Conservation (phyloP, 2,329 filamentous ascomycete species). For the Trichoderma aggressivum region DNA sequence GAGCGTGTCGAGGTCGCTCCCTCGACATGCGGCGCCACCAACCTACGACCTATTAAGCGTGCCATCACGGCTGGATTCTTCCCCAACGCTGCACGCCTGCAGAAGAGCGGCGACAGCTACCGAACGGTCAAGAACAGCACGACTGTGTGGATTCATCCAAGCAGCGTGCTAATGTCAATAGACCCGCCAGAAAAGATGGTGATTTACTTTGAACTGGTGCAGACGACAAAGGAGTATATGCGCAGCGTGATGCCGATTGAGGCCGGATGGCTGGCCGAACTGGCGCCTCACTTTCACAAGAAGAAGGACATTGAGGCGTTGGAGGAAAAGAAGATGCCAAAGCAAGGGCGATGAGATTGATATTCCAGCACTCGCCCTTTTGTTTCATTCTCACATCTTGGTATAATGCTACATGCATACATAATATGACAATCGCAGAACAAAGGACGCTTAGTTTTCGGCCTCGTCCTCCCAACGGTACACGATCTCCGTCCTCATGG, state of each 20-base stretch:
- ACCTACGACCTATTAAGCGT: slow-evolving; percentile 75
- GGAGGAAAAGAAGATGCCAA: slow-evolving; percentile 65
- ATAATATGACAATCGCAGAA: neutral
- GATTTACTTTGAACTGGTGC: slow-evolving; percentile 79
- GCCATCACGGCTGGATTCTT: slow-evolving; percentile 92
- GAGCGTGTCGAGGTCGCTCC: slow-evolving; percentile 84
- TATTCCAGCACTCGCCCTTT: neutral
- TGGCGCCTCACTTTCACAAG: slow-evolving; percentile 94
- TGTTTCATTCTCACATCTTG: neutral
- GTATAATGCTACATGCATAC: neutral
- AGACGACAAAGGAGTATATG: slow-evolving; percentile 91
- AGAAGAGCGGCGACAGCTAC: slow-evolving; percentile 82
- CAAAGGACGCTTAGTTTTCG: neutral
- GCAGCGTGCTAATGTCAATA: slow-evolving; percentile 71
- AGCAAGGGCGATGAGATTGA: slow-evolving; percentile 27
- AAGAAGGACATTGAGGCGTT: slow-evolving; percentile 81
- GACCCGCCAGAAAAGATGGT: slow-evolving; percentile 78
- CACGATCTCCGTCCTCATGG: slow-evolving; percentile 54
- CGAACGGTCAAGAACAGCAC: slow-evolving; percentile 87
- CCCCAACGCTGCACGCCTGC: slow-evolving; percentile 81
- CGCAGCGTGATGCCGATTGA: slow-evolving; percentile 81
- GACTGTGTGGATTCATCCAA: slow-evolving; percentile 89
- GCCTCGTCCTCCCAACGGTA: slow-evolving; percentile 35
- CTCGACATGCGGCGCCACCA: slow-evolving; percentile 64
- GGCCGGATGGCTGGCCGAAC: slow-evolving; percentile 78